Evolutionary conservation across 169 alveolate genomes (phyloP).

Genomic region (Cryptosporidium viatorum): DNA sequence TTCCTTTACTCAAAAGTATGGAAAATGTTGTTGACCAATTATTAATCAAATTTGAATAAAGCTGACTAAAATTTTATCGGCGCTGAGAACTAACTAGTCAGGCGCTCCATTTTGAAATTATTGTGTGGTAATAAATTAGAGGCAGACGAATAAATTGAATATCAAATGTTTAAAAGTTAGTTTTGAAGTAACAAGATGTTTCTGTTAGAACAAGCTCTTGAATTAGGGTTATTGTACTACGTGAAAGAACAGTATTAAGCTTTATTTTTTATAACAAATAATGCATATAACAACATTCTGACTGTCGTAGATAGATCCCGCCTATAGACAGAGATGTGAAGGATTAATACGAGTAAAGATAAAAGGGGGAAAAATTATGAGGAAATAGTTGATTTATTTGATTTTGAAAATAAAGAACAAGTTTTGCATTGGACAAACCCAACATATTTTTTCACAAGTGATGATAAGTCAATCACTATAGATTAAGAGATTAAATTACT

Average conservation of each 20-base stretch:
- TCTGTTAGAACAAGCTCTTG: not conserved
- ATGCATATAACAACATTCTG: not conserved
- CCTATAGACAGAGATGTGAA: constrained; percentile 75
- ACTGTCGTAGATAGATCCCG: constrained; percentile 60
- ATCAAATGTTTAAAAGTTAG: not conserved
- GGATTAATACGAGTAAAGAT: constrained; percentile 69
- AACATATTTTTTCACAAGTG: not conserved
- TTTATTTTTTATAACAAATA: not conserved
- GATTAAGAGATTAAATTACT: not conserved
- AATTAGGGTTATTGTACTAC: not conserved
- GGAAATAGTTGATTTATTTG: constrained; percentile 20
- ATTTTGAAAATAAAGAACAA: not conserved
- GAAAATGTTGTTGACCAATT: not conserved
- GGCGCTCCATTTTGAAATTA: not conserved
- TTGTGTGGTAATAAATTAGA: constrained; percentile 7
- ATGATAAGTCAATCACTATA: not conserved
- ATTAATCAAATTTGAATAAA: not conserved
- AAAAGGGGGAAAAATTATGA: constrained; percentile 25
- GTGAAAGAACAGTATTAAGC: not conserved
- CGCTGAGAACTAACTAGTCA: constrained; percentile 24
- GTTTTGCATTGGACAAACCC: constrained; percentile 46
- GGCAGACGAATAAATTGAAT: not conserved
- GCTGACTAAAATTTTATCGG: constrained; percentile 3
- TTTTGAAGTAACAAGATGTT: not conserved
- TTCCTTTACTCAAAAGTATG: not conserved